Percentiles rank a stretch among this genome's conserved stretches.
Conservation (phyloP, 768 basidiomycete genomes). For the Tulasnella sp. region DNA sequence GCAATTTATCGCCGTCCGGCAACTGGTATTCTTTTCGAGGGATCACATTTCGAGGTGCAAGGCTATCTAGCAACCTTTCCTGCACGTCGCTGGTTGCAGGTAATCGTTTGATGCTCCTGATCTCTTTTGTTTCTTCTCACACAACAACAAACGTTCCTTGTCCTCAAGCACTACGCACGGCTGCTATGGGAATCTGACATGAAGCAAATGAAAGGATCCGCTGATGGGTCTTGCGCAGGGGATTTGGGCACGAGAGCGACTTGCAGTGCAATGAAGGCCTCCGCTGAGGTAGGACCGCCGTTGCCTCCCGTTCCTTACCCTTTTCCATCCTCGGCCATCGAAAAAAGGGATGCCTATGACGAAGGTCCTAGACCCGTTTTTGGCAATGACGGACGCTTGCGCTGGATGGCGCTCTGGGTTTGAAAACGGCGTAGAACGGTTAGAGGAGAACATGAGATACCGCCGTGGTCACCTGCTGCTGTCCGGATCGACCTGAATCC, state of each 20-base stretch:
- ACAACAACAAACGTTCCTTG: neutral
- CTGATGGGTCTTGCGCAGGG: neutral
- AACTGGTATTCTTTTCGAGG: neutral
- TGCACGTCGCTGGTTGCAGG: neutral
- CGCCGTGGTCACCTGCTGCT: constrained; percentile 8
- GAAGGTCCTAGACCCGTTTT: neutral
- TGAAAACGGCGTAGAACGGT: neutral
- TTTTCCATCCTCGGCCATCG: neutral
- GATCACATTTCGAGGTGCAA: neutral
- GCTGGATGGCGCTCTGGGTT: neutral
- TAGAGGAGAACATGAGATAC: neutral
- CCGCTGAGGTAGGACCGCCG: neutral
- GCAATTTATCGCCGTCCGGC: constrained; percentile 5
- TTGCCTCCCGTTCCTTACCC: neutral
- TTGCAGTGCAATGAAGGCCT: constrained; percentile 5
- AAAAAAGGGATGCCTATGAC: neutral
- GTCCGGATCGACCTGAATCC: constrained; percentile 1
- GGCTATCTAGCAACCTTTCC: neutral
- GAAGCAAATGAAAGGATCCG: neutral
- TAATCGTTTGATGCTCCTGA: neutral
- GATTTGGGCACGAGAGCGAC: neutral
- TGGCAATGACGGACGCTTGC: neutral
- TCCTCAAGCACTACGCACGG: constrained; percentile 4
- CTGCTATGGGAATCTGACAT: neutral
- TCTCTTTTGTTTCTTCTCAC: too few species aligned